Conservation (phyloP, 2,329 filamentous ascomycete genomes). For the Pestalotiopsis sp. region DNA sequence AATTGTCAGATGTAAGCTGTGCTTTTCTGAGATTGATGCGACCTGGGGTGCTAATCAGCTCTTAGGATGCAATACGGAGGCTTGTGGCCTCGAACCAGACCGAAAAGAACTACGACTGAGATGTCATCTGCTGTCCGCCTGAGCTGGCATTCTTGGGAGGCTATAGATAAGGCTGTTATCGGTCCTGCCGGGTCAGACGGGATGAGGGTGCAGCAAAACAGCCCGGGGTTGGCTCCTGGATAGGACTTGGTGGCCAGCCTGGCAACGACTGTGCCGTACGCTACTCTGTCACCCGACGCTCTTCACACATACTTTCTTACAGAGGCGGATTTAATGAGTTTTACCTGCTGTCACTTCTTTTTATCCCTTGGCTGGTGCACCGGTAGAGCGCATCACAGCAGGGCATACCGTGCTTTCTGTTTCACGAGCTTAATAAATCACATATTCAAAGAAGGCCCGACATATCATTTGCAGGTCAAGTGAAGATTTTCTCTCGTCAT, state of each 20-base stretch:
- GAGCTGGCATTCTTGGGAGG: not conserved
- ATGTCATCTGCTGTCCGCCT: not conserved
- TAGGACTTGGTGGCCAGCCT: not conserved
- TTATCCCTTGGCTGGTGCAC: too few relatives aligned
- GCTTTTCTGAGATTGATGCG: not conserved
- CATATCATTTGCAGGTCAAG: too few relatives aligned
- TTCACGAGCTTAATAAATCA: too few relatives aligned
- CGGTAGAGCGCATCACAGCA: too few relatives aligned
- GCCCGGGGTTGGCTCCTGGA: not conserved
- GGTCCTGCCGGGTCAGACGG: not conserved
- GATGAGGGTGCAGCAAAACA: not conserved
- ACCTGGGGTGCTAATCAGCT: not conserved
- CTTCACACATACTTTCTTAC: too few relatives aligned
- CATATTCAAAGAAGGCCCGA: too few relatives aligned
- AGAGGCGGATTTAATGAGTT: too few relatives aligned
- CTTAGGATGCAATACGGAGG: not conserved
- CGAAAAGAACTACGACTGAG: not conserved
- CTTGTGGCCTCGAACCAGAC: not conserved
- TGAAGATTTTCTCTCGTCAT: too few relatives aligned
- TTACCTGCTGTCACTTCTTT: too few relatives aligned
- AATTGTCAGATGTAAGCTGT: not conserved
- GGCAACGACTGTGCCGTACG: not conserved
- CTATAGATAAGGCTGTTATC: not conserved
- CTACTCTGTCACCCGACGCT: too few relatives aligned
- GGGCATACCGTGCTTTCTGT: too few relatives aligned